Percentiles rank a stretch among this genome's conserved stretches.
These are phyloP conservation scores for Triticum urartu DNA, from an alignment of 176 grass and related monocot genomes.

Conservation along the genomic window DNA sequence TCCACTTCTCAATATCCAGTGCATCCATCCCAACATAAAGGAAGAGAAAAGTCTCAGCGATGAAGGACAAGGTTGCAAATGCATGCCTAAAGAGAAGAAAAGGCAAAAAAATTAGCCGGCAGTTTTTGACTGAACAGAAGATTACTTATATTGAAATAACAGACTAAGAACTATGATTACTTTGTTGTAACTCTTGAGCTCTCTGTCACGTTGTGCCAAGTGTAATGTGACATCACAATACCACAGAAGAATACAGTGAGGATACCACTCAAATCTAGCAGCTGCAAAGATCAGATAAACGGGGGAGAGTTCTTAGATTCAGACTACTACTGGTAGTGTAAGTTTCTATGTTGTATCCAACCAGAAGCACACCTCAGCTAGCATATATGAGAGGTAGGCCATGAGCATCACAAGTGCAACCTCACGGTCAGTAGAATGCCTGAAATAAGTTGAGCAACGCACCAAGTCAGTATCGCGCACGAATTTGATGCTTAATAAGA, in stretches of 20 bases:
- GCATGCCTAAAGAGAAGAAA: conserved; percentile 61
- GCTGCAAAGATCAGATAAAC: conserved; percentile 45
- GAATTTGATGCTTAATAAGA: neutral
- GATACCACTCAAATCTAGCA: conserved; percentile 92
- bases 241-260: conserved; percentile 98
- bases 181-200: conserved; percentile 99
- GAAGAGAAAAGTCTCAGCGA: conserved; percentile 90
- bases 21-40: conserved; percentile 99
- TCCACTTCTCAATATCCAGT: conserved; percentile 97
- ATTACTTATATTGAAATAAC: neutral
- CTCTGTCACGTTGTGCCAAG: conserved; percentile 99
- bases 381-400: conserved; percentile 99
- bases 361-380: conserved; percentile 71
- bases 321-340: neutral
- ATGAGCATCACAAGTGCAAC: conserved; percentile 98
- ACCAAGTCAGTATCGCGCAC: conserved; percentile 13
- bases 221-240: conserved; percentile 99
- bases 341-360: conserved; percentile 1
- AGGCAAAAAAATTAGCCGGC: neutral
- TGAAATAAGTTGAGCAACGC: conserved; percentile 32
- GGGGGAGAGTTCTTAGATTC: neutral
- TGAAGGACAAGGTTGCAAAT: conserved; percentile 97
- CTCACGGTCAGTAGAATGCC: conserved; percentile 98
- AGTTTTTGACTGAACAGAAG: neutral
- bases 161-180: conserved; percentile 40